Evolutionary conservation across 2,329 filamentous ascomycete species (phyloP).

Genomic region (Aaosphaeria pasadenensis): DNA sequence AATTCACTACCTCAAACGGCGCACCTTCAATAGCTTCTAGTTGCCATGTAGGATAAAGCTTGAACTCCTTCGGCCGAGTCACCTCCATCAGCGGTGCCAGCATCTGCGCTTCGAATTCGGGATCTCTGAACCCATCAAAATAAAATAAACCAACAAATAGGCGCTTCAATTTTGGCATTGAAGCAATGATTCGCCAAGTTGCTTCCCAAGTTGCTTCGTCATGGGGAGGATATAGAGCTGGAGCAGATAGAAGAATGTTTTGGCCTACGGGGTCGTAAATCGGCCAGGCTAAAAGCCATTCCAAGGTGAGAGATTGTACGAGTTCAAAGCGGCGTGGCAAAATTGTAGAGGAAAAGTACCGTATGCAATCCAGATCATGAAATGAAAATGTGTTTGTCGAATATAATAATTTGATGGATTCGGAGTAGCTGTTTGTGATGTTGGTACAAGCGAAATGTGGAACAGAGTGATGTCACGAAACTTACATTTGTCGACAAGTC

Average conservation of each 20-base stretch:
- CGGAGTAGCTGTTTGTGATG: constrained; percentile 14
- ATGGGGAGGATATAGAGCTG: constrained; percentile 17
- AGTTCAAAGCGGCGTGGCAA: constrained; percentile 15
- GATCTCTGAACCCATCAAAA: constrained; percentile 19
- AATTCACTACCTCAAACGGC: constrained; percentile 27
- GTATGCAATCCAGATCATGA: constrained; percentile 18
- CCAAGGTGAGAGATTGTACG: constrained; percentile 12
- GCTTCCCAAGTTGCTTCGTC: constrained; percentile 22
- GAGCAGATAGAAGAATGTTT: constrained; percentile 9
- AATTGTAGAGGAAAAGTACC: constrained; percentile 16
- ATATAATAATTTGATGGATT: constrained; percentile 16
- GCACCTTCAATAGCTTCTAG: constrained; percentile 10
- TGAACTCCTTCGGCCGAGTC: constrained; percentile 9
- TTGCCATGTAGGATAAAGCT: constrained; percentile 15
- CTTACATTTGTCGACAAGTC: constrained; percentile 25
- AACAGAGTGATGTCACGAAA: too few relatives aligned
- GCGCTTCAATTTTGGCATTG: constrained; percentile 12
- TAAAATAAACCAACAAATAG: constrained; percentile 13
- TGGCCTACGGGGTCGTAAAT: constrained; percentile 19
- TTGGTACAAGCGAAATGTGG: neutral
- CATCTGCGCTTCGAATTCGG: constrained; percentile 11
- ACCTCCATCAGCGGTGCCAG: constrained; percentile 13
- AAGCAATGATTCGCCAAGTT: constrained; percentile 18
- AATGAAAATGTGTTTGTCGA: constrained; percentile 21
- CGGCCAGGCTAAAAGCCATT: constrained; percentile 18